These are phyloP conservation scores for Hymenoscyphus albidus DNA, from an alignment of 2,329 filamentous ascomycete species.

Conservation along the genomic window DNA sequence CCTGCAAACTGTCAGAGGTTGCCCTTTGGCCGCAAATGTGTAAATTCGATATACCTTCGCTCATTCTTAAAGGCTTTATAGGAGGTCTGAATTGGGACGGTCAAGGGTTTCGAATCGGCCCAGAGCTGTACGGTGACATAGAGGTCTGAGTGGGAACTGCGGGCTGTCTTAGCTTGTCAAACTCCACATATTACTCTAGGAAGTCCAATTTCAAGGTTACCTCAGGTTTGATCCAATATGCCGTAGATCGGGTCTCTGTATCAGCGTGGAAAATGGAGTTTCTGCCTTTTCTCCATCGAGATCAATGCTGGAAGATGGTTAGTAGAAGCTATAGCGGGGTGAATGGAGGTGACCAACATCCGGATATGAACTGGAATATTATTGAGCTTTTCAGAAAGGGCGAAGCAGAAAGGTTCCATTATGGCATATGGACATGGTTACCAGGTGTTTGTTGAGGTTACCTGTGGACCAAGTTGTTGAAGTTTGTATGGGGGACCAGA, in stretches of 20 bases:
- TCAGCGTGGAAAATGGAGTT: slow-evolving; percentile 70
- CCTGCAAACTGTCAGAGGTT: slow-evolving; percentile 41
- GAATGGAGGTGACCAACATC: slow-evolving; percentile 44
- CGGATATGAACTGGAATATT: slow-evolving; percentile 67
- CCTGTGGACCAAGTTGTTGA: not conserved
- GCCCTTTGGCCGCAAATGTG: not conserved
- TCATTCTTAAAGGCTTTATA: slow-evolving; percentile 86
- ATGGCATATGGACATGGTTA: slow-evolving; percentile 14
- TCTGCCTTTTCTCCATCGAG: slow-evolving; percentile 76
- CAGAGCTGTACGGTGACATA: slow-evolving; percentile 92
- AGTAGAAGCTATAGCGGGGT: slow-evolving; percentile 8
- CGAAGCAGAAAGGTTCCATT: slow-evolving; percentile 97
- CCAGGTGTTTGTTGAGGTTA: not conserved
- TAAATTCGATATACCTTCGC: slow-evolving; percentile 45
- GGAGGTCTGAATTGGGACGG: slow-evolving; percentile 84
- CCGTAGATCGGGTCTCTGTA: slow-evolving; percentile 74
- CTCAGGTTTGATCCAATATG: slow-evolving; percentile 84
- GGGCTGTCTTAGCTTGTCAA: slow-evolving; percentile 51
- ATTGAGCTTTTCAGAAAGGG: slow-evolving; percentile 78
- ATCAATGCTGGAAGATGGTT: slow-evolving; percentile 52
- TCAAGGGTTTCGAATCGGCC: slow-evolving; percentile 92
- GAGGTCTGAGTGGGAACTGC: slow-evolving; percentile 76
- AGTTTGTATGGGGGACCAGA: not conserved
- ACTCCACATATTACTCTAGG: not conserved
- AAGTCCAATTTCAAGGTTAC: slow-evolving; percentile 38